Conservation (phyloP, 2,329 filamentous ascomycete species). For the Alternaria tenuissima region DNA sequence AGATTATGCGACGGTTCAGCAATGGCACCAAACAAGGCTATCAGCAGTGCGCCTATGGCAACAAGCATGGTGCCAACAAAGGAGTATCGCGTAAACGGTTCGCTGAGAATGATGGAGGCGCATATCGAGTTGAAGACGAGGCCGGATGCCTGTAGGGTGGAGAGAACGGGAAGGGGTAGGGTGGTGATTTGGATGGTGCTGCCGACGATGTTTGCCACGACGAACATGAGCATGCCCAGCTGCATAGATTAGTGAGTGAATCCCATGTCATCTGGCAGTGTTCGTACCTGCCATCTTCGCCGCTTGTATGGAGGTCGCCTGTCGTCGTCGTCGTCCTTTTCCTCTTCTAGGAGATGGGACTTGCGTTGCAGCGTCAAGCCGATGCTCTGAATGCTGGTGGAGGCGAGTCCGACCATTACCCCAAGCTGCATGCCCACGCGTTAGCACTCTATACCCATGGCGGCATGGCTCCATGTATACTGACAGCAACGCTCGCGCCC, state of each 20-base stretch:
- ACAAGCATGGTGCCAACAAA: constrained; percentile 88
- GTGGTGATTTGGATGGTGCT: constrained; percentile 98
- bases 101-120: constrained; percentile 88
- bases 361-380: constrained; percentile 96
- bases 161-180: constrained; percentile 89
- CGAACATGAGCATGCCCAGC: constrained; percentile 95
- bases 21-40: constrained; percentile 92
- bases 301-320: constrained; percentile 88
- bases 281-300: constrained; percentile 81
- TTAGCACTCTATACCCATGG: not conserved
- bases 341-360: constrained; percentile 96
- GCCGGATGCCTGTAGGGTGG: constrained; percentile 88
- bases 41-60: constrained; percentile 85
- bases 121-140: constrained; percentile 99
- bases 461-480: constrained; percentile 18
- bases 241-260: constrained; percentile 37
- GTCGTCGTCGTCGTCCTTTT: constrained; percentile 80
- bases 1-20: constrained; percentile 91
- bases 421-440: constrained; percentile 69
- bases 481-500: constrained; percentile 53
- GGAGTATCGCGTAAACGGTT: constrained; percentile 95
- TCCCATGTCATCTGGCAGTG: not conserved
- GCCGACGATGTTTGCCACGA: constrained; percentile 90
- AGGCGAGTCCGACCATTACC: constrained; percentile 90
- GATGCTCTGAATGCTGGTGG: constrained; percentile 92